phyloP scores from a whole-genome alignment of 2,329 filamentous ascomycete genomes.

The Diplodia scrobiculata region DNA sequence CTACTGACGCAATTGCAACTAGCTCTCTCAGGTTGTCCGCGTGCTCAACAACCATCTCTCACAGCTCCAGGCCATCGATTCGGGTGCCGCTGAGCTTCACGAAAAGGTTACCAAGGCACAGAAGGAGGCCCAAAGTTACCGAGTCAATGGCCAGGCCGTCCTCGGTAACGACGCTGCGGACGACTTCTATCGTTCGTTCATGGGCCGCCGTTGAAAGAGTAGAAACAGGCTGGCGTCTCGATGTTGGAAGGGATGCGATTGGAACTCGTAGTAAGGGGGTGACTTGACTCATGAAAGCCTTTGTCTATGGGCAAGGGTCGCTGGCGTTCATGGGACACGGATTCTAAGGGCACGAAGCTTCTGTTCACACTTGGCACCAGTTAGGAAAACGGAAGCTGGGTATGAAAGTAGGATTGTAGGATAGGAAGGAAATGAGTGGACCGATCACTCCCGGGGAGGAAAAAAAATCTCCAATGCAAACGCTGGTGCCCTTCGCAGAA shows the following conservation, averaged over 20 bases:
- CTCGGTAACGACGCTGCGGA: conserved; percentile 73
- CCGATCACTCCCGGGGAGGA: background rate
- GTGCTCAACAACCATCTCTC: conserved; percentile 91
- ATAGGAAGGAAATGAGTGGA: background rate
- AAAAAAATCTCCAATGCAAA: background rate
- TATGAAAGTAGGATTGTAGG: conserved; percentile 7
- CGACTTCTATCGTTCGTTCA: conserved; percentile 87
- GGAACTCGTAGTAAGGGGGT: background rate
- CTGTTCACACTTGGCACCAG: conserved; percentile 17
- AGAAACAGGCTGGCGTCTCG: background rate
- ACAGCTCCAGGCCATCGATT: conserved; percentile 91
- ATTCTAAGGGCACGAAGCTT: conserved; percentile 19
- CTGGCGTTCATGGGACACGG: conserved; percentile 24
- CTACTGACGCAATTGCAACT: conserved; percentile 28
- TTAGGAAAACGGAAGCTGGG: background rate
- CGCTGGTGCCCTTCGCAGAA: background rate
- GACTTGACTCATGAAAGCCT: conserved; percentile 1
- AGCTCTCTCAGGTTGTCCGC: conserved; percentile 93
- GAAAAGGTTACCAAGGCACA: conserved; percentile 81
- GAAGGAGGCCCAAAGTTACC: conserved; percentile 67
- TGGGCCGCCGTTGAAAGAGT: conserved; percentile 61
- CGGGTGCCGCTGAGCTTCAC: conserved; percentile 77
- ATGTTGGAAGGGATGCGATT: background rate
- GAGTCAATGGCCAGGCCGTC: conserved; percentile 52
- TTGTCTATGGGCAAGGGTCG: background rate